phyloP scores from a whole-genome alignment of 2,329 filamentous ascomycete genomes.

The Talaromyces amestolkiae region DNA sequence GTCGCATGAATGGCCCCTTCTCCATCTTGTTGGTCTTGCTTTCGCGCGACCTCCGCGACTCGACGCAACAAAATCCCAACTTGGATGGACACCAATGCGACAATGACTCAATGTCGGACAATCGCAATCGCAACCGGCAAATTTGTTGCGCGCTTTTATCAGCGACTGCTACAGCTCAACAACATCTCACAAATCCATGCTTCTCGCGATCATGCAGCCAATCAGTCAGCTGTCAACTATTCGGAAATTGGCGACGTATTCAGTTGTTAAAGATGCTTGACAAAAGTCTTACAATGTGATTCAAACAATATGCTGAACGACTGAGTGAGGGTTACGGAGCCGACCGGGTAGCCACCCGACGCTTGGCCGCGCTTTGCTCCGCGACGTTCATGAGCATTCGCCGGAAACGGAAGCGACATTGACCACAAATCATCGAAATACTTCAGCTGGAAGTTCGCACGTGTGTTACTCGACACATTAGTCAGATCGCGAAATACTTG shows the following conservation, averaged over 20 bases:
- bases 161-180: neutral
- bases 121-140: neutral
- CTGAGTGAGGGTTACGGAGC: slow-evolving; percentile 10
- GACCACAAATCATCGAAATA: slow-evolving; percentile 15
- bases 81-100: neutral
- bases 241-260: neutral
- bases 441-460: slow-evolving; percentile 16
- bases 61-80: neutral
- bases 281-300: neutral
- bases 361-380: slow-evolving; percentile 6
- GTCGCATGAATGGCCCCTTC: neutral
- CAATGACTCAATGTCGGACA: neutral
- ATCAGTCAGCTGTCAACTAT: neutral
- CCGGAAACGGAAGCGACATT: slow-evolving; percentile 19
- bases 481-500: neutral
- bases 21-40: neutral
- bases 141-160: neutral
- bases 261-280: neutral
- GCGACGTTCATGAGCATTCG: slow-evolving; percentile 7
- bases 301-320: neutral
- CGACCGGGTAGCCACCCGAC: slow-evolving; percentile 15
- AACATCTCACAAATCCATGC: neutral
- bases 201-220: neutral
- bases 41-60: neutral
- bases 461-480: neutral